These are phyloP conservation scores for Picea glauca DNA, from an alignment of 75 land plant species.

Conservation along the genomic window DNA sequence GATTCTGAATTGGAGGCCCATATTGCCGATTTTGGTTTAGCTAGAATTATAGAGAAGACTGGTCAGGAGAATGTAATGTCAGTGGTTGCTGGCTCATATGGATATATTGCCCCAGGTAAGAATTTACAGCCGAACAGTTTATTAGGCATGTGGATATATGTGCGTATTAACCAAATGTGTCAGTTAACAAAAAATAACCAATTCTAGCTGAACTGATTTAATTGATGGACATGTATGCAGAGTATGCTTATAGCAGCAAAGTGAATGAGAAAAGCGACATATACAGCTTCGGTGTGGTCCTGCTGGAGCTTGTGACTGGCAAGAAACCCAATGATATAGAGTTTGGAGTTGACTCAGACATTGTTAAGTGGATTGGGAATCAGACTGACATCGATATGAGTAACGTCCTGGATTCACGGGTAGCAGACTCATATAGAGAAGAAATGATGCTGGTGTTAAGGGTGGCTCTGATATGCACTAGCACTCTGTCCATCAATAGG, in stretches of 20 bases:
- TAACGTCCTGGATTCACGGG: not conserved
- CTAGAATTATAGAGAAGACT: not conserved
- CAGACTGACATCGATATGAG: not conserved
- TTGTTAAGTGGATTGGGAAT: too few relatives aligned
- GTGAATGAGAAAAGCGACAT: constrained; percentile 40
- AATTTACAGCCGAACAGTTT: not conserved
- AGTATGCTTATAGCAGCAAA: constrained; percentile 29
- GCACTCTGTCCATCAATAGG: constrained; percentile 15
- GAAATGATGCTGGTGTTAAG: constrained; percentile 4
- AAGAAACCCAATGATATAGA: constrained; percentile 22
- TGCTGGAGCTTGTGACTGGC: constrained; percentile 35
- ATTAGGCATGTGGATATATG: too few relatives aligned
- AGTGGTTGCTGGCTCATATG: not conserved
- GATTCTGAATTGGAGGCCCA: constrained; percentile 8
- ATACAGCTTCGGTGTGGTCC: constrained; percentile 41
- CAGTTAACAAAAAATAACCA: too few relatives aligned
- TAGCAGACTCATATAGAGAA: not conserved
- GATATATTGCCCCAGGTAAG: constrained; percentile 1
- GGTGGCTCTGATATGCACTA: constrained; percentile 28
- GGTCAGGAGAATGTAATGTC: not conserved
- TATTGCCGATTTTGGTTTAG: constrained; percentile 23
- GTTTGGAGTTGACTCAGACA: too few relatives aligned
- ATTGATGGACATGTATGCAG: constrained; percentile 12
- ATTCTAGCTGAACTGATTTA: too few relatives aligned
- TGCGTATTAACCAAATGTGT: too few relatives aligned